These are phyloP conservation scores for Phytopythium litorale DNA, from an alignment of 352 stramenopile species.

Conservation along the genomic window DNA sequence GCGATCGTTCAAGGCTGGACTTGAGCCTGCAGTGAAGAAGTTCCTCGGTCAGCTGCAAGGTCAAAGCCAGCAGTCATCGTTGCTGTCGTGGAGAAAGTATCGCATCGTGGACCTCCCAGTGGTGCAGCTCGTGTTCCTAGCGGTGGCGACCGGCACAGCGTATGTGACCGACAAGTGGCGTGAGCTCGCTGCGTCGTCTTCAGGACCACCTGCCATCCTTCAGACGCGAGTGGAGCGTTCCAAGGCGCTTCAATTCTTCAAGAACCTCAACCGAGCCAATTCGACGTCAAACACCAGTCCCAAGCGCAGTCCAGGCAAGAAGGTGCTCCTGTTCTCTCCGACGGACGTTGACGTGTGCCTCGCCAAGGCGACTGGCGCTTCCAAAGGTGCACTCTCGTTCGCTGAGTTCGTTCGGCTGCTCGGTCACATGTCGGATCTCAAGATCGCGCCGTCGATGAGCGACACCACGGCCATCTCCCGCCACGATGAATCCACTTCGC, in stretches of 20 bases:
- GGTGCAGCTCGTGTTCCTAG: constrained; percentile 6
- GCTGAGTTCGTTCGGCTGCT: constrained; percentile 37
- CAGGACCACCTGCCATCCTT: not conserved
- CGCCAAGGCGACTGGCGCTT: constrained; percentile 40
- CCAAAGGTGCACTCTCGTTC: constrained; percentile 46
- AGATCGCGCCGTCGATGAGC: constrained; percentile 10
- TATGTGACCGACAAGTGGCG: not conserved
- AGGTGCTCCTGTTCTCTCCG: constrained; percentile 24
- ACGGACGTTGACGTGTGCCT: constrained; percentile 59
- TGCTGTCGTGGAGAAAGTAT: constrained; percentile 7
- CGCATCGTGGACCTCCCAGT: constrained; percentile 1
- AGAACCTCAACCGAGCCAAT: constrained; percentile 2
- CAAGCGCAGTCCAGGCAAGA: constrained; percentile 10
- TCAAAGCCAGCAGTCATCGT: not conserved
- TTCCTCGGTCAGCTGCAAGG: not conserved
- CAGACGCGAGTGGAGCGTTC: constrained; percentile 6
- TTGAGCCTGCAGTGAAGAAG: constrained; percentile 1
- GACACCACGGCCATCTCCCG: not conserved
- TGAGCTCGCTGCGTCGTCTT: not conserved
- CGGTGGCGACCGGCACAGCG: not conserved
- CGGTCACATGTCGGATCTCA: constrained; percentile 27
- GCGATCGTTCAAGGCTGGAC: not conserved
- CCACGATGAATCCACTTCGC: constrained; percentile 29
- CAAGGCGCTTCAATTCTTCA: constrained; percentile 8
- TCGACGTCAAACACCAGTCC: not conserved